Conservation (phyloP, 2,329 filamentous ascomycete genomes). For the Myriosclerotinia curreyana region DNA sequence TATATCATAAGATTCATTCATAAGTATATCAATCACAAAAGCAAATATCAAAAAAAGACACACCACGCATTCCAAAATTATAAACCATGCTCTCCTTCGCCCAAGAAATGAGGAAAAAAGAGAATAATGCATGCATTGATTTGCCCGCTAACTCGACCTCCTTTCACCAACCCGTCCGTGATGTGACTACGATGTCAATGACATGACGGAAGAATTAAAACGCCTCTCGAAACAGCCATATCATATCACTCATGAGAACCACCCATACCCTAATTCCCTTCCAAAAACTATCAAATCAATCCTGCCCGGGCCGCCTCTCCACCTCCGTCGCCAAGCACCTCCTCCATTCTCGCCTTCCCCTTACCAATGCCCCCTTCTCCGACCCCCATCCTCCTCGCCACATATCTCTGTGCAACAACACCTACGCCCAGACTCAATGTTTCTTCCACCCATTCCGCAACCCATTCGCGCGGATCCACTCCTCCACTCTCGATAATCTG, state of each 20-base stretch:
- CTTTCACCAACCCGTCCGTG: neutral
- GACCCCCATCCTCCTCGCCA: slow-evolving; percentile 92
- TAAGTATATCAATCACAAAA: neutral
- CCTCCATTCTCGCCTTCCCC: slow-evolving; percentile 59
- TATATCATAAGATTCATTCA: neutral
- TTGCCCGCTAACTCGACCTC: neutral
- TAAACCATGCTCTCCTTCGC: neutral
- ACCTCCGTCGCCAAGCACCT: slow-evolving; percentile 54
- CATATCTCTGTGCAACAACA: slow-evolving; percentile 89
- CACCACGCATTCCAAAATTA: neutral
- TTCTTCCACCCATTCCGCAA: slow-evolving; percentile 96
- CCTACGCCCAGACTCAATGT: slow-evolving; percentile 73
- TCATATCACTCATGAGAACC: neutral
- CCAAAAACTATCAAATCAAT: slow-evolving; percentile 33
- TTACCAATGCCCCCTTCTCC: slow-evolving; percentile 69
- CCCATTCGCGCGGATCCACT: slow-evolving; percentile 94
- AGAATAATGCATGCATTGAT: neutral
- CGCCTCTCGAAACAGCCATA: neutral
- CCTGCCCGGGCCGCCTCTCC: slow-evolving; percentile 61
- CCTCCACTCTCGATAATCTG: slow-evolving; percentile 73
- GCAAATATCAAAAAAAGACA: neutral
- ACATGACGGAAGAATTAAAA: neutral
- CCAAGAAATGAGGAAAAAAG: neutral
- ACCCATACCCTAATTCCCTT: neutral
- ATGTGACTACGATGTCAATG: neutral